A percentile compares a stretch with the other conserved stretches of the same genome.
Conservation (phyloP, 257 asterid genomes). For the Misopates orontium region DNA sequence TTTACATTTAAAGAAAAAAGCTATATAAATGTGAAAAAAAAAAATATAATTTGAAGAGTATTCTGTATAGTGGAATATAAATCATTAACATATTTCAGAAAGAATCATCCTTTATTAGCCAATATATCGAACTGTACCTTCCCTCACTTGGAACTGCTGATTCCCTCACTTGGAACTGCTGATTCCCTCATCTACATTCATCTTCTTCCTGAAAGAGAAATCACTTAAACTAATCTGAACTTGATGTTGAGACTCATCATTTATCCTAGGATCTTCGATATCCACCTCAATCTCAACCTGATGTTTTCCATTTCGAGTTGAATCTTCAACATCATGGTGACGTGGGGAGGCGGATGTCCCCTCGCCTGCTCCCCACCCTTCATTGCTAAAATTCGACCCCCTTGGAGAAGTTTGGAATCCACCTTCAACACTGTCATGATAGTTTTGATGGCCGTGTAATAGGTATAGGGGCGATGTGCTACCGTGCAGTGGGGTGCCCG, state of each 20-base stretch:
- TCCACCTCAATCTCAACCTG: constrained; percentile 34
- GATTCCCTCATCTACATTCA: background rate
- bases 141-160: background rate
- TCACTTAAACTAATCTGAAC: constrained; percentile 23
- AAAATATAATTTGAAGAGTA: too few species aligned
- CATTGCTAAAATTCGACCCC: constrained; percentile 26
- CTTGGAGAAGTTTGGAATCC: constrained; percentile 36
- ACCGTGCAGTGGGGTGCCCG: constrained; percentile 61
- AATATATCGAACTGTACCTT: background rate
- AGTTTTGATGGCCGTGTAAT: constrained; percentile 39
- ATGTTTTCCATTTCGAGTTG: background rate
- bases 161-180: background rate
- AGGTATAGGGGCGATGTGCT: constrained; percentile 67
- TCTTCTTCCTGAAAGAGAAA: constrained; percentile 43
- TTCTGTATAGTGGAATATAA: too few species aligned
- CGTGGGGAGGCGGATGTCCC: constrained; percentile 24
- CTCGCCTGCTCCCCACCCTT: constrained; percentile 17
- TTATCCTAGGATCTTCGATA: constrained; percentile 27
- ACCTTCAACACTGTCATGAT: constrained; percentile 31
- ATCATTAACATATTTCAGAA: too few species aligned
- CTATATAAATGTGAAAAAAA: too few species aligned
- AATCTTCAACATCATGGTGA: constrained; percentile 15
- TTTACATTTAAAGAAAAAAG: too few species aligned
- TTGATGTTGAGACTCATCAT: constrained; percentile 21
- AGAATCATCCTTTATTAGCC: too few species aligned